Evolutionary conservation across 805 yeast genomes (phyloP).

Genomic region (Pichia eremophila): DNA sequence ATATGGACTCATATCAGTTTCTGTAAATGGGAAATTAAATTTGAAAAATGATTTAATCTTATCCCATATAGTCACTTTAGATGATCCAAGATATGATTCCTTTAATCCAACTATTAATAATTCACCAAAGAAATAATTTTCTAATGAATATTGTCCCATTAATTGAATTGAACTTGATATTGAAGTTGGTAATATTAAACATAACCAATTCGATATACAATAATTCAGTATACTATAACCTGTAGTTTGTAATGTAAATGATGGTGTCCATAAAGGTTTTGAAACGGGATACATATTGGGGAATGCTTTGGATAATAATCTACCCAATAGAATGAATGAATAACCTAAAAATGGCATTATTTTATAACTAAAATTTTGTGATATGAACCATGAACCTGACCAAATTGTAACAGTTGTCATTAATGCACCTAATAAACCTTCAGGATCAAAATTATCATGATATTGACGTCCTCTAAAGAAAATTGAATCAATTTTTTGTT

Average conservation of each 20-base stretch:
- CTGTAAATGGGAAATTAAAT: not conserved
- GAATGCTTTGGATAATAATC: constrained; percentile 18
- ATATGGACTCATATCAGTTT: no score
- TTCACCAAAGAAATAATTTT: constrained; percentile 21
- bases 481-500: constrained; percentile 22
- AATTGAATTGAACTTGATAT: constrained; percentile 12
- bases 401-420: constrained; percentile 28
- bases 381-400: constrained; percentile 26
- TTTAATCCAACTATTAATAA: constrained; percentile 5
- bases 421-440: constrained; percentile 28
- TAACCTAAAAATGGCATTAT: constrained; percentile 14
- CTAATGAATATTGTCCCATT: constrained; percentile 23
- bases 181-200: constrained; percentile 20
- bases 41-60: no score
- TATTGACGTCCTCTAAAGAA: constrained; percentile 17
- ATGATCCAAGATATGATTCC: not conserved
- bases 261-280: constrained; percentile 30
- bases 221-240: constrained; percentile 1
- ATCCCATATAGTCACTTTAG: not conserved
- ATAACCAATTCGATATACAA: constrained; percentile 6
- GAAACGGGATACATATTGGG: constrained; percentile 26
- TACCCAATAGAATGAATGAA: constrained; percentile 14
- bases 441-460: constrained; percentile 26
- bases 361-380: constrained; percentile 12
- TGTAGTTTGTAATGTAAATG: constrained; percentile 20